These are phyloP conservation scores for Ophiostoma sp. DNA, from an alignment of 2,329 filamentous ascomycete genomes.

Conservation along the genomic window DNA sequence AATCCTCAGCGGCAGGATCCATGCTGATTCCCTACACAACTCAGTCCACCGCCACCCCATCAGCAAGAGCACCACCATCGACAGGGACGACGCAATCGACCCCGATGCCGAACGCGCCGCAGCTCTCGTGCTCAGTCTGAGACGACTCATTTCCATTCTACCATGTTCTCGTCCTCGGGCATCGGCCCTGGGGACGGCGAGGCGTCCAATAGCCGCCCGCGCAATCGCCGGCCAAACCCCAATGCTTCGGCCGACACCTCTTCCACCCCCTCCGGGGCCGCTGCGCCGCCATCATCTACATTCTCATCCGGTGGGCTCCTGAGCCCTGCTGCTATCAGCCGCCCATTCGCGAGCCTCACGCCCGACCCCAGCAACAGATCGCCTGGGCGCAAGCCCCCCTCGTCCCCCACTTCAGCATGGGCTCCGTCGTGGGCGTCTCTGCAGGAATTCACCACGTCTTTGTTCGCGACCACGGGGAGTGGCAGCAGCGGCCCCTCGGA, in stretches of 20 bases:
- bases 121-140: slow-evolving; percentile 5
- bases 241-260: slow-evolving; percentile 27
- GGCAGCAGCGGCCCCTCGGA: slow-evolving; percentile 33
- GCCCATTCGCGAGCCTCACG: slow-evolving; percentile 10
- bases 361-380: slow-evolving; percentile 13
- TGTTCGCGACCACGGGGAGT: slow-evolving; percentile 31
- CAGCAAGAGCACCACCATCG: background rate
- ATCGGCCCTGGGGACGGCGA: slow-evolving; percentile 41
- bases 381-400: background rate
- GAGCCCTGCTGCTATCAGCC: slow-evolving; percentile 13
- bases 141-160: background rate
- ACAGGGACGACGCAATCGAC: background rate
- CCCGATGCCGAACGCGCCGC: slow-evolving; percentile 5
- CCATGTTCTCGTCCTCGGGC: slow-evolving; percentile 42
- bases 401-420: slow-evolving; percentile 40
- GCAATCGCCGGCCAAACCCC: slow-evolving; percentile 43
- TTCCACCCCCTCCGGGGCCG: slow-evolving; percentile 25
- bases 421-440: slow-evolving; percentile 52
- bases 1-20: background rate
- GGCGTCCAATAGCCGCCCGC: slow-evolving; percentile 42
- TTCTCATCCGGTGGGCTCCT: slow-evolving; percentile 24
- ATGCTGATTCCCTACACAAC: background rate
- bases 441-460: slow-evolving; percentile 48
- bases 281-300: slow-evolving; percentile 28
- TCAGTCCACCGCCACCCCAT: background rate